These are phyloP conservation scores for Drechslera avenae DNA, from an alignment of 2,329 filamentous ascomycete species.

Conservation along the genomic window DNA sequence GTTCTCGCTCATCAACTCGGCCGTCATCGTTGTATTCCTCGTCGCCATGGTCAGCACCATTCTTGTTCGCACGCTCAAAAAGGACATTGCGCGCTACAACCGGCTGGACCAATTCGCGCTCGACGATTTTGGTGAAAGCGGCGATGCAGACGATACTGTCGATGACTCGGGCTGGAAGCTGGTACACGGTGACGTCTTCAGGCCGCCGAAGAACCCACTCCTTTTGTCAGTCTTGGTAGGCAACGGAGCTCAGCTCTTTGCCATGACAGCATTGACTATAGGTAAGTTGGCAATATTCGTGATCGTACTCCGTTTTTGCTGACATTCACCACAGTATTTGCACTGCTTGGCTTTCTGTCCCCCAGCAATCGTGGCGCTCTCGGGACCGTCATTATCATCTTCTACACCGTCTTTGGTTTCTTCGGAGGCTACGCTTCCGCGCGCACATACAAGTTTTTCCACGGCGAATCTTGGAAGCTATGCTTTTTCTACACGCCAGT, in stretches of 20 bases:
- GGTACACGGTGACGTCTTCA: conserved; percentile 96
- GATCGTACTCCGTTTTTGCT: not conserved
- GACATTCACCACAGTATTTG: conserved; percentile 63
- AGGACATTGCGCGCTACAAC: conserved; percentile 97
- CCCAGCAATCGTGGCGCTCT: conserved; percentile 94
- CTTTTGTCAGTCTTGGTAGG: conserved; percentile 86
- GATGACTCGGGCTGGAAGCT: conserved; percentile 99
- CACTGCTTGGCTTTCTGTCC: conserved; percentile 90
- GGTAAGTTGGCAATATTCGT: conserved; percentile 44
- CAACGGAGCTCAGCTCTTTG: conserved; percentile 94
- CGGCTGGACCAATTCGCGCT: conserved; percentile 87
- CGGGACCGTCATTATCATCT: conserved; percentile 87
- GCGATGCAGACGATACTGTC: conserved; percentile 81
- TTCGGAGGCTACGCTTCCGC: conserved; percentile 90
- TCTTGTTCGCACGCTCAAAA: conserved; percentile 82
- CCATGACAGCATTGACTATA: conserved; percentile 96
- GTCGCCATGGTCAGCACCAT: conserved; percentile 93
- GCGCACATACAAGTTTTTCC: conserved; percentile 91
- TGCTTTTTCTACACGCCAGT: conserved; percentile 89
- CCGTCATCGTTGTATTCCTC: conserved; percentile 91
- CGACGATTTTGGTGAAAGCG: conserved; percentile 83
- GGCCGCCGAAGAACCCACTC: conserved; percentile 80
- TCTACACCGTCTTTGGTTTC: conserved; percentile 92
- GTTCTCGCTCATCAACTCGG: conserved; percentile 97
- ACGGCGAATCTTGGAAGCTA: conserved; percentile 90